A percentile compares a stretch with the other conserved stretches of the same genome.
Evolutionary conservation across 2,329 filamentous ascomycete genomes (phyloP).

Genomic region (Epichloe scottii): DNA sequence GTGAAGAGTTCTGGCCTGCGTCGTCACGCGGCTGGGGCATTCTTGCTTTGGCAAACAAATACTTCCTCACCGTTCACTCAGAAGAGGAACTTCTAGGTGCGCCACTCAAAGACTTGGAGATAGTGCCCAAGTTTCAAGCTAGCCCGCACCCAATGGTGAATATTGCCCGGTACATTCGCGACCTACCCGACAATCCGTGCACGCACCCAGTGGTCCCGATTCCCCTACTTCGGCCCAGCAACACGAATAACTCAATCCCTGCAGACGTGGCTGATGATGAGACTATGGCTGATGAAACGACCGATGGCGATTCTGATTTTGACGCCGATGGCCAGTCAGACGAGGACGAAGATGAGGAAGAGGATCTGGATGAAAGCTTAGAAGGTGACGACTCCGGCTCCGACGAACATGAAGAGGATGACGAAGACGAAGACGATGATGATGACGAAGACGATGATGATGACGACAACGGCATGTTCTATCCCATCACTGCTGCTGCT

Average conservation of each 20-base stretch:
- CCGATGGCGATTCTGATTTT: conserved; percentile 6
- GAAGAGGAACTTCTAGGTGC: conserved; percentile 23
- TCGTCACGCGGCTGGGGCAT: conserved; percentile 35
- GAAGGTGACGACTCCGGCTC: background rate
- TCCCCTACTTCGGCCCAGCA: background rate
- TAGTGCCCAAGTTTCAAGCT: conserved; percentile 8
- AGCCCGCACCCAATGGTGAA: conserved; percentile 13
- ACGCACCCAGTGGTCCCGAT: background rate
- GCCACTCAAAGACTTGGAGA: conserved; percentile 9
- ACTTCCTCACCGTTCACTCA: conserved; percentile 26
- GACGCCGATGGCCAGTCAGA: conserved; percentile 10
- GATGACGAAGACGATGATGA: conserved; percentile 1
- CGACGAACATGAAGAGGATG: background rate
- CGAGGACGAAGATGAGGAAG: conserved; percentile 10
- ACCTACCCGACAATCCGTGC: conserved; percentile 21
- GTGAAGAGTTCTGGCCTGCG: conserved; percentile 18
- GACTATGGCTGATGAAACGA: background rate
- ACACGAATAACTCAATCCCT: background rate
- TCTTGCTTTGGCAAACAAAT: conserved; percentile 30
- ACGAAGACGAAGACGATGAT: background rate
- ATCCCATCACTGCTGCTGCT: background rate
- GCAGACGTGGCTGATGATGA: conserved; percentile 10
- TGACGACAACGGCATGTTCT: background rate
- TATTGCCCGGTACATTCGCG: conserved; percentile 13
- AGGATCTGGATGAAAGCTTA: background rate